A percentile compares a stretch with the other conserved stretches of the same genome.
Conservation (phyloP, 805 yeast species). For the Ogataea saltuana region DNA sequence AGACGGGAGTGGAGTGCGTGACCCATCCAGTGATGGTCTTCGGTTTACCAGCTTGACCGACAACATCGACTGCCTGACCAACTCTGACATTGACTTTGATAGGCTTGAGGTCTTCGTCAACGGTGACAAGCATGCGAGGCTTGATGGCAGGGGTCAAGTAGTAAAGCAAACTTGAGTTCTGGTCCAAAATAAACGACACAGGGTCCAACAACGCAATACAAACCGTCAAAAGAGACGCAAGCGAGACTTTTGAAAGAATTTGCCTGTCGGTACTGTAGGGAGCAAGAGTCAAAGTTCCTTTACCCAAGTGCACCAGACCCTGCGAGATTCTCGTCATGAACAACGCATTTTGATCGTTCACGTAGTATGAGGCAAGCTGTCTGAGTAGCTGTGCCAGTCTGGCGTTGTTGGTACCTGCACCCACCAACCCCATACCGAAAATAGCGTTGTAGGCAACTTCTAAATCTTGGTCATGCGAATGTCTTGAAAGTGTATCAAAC, state of each 20-base stretch:
- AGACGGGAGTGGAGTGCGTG: constrained; percentile 95
- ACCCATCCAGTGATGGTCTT: constrained; percentile 99
- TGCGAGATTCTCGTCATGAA: constrained; percentile 94
- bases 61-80: constrained; percentile 98
- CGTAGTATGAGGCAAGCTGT: constrained; percentile 91
- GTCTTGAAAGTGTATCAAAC: constrained; percentile 92
- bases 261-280: constrained; percentile 90
- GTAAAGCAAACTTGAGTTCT: constrained; percentile 76
- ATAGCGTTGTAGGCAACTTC: constrained; percentile 95
- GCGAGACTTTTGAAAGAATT: constrained; percentile 80
- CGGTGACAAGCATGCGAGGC: constrained; percentile 91
- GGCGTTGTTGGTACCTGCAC: constrained; percentile 98
- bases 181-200: constrained; percentile 71
- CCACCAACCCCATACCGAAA: constrained; percentile 95
- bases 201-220: constrained; percentile 86
- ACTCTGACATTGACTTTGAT: constrained; percentile 95
- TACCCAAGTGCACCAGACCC: constrained; percentile 92
- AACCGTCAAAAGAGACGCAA: constrained; percentile 86
- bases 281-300: constrained; percentile 87
- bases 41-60: constrained; percentile 99
- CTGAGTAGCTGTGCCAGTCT: constrained; percentile 93
- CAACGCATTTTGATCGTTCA: constrained; percentile 84
- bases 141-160: constrained; percentile 85
- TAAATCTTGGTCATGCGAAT: constrained; percentile 92
- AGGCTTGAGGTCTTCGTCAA: constrained; percentile 88